Conservation (phyloP, 352 stramenopile genomes). For the Pythium insidiosum region DNA sequence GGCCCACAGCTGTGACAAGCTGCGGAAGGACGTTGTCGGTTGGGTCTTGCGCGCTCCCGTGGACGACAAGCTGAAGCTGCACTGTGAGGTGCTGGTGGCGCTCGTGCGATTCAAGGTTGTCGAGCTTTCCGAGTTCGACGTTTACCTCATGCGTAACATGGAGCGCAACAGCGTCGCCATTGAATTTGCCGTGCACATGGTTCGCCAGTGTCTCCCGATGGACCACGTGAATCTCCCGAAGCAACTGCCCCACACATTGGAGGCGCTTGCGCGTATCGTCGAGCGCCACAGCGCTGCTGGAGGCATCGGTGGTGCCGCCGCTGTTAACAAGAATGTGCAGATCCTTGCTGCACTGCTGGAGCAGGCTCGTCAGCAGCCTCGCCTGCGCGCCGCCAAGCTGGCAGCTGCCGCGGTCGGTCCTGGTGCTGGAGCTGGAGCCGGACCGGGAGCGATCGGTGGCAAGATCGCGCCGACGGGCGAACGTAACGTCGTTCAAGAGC, state of each 20-base stretch:
- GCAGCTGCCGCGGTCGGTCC: too few relatives aligned
- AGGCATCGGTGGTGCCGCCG: too few relatives aligned
- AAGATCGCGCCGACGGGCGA: slow-evolving; percentile 22
- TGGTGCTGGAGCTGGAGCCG: slow-evolving; percentile 2
- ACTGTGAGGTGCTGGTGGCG: slow-evolving; percentile 94
- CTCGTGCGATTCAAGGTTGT: slow-evolving; percentile 94
- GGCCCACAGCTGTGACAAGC: slow-evolving; percentile 87
- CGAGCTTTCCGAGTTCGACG: slow-evolving; percentile 90
- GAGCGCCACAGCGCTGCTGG: too few relatives aligned
- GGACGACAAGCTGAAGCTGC: slow-evolving; percentile 93
- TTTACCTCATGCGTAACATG: slow-evolving; percentile 93
- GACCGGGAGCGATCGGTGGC: slow-evolving; percentile 30
- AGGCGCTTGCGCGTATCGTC: slow-evolving; percentile 82
- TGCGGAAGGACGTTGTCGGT: slow-evolving; percentile 91
- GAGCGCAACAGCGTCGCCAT: slow-evolving; percentile 93
- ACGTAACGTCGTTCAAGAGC: slow-evolving; percentile 50
- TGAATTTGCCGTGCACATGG: slow-evolving; percentile 95
- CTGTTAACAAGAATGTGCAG: slow-evolving; percentile 82
- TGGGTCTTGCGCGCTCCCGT: slow-evolving; percentile 93
- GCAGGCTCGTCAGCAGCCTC: slow-evolving; percentile 60
- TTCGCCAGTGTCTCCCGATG: slow-evolving; percentile 88
- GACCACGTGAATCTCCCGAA: slow-evolving; percentile 88
- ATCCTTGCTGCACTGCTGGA: slow-evolving; percentile 74
- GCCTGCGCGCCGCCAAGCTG: too few relatives aligned
- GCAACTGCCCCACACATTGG: slow-evolving; percentile 92